Conservation (phyloP, 106 monocot genomes). For the Apostasia shenzhenica region DNA sequence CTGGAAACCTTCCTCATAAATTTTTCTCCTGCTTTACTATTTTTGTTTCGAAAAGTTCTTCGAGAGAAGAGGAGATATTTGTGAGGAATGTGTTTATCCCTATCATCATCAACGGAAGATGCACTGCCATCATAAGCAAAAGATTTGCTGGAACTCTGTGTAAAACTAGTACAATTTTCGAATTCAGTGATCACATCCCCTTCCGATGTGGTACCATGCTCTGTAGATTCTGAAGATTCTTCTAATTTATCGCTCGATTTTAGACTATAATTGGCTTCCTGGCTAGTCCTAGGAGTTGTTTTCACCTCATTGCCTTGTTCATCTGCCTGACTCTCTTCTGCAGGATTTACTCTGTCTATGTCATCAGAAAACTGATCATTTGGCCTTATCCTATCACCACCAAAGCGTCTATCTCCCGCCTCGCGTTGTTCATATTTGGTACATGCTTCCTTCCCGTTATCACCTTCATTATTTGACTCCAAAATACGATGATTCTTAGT, state of each 20-base stretch:
- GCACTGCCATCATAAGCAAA: constrained; percentile 23
- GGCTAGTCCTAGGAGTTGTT: background rate
- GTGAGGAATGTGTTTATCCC: background rate
- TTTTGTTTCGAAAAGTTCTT: constrained; percentile 24
- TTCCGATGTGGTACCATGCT: background rate
- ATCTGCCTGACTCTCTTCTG: background rate
- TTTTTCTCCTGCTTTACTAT: background rate
- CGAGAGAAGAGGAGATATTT: constrained; percentile 4
- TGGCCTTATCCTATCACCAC: no score
- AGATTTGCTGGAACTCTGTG: background rate
- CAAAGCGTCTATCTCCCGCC: background rate
- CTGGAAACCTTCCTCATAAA: background rate
- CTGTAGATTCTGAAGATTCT: constrained; percentile 8
- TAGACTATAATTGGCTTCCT: background rate
- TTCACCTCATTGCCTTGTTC: constrained; percentile 12
- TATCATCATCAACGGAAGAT: constrained; percentile 11
- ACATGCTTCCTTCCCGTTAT: background rate
- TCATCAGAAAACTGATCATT: no score
- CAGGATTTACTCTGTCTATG: background rate
- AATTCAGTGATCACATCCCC: constrained; percentile 6
- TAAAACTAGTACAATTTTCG: background rate
- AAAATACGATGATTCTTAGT: background rate
- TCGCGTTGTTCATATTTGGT: background rate
- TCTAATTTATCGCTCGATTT: constrained; percentile 10
- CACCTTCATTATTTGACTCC: background rate